Conservation (phyloP, 345 rosid genomes). For the Citrus cavaleriei region DNA sequence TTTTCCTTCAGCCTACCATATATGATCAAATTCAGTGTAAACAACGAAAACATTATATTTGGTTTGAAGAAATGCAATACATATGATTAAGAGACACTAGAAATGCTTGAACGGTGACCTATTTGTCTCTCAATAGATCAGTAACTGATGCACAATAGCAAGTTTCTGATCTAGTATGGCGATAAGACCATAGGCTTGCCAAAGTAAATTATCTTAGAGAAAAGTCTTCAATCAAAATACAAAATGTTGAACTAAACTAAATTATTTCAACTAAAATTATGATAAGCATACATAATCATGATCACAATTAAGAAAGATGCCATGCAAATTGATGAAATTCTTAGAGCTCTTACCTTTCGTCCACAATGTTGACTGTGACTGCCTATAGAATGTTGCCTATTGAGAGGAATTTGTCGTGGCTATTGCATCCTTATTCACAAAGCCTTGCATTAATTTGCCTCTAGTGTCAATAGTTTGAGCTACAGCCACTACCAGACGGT, state of each 20-base stretch:
- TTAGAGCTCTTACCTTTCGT: constrained; percentile 82
- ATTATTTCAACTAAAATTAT: neutral
- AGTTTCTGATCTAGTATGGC: constrained; percentile 86
- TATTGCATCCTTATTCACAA: neutral
- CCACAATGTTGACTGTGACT: constrained; percentile 80
- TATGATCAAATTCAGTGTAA: neutral
- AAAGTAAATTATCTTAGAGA: constrained; percentile 67
- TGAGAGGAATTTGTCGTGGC: constrained; percentile 59
- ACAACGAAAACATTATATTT: neutral
- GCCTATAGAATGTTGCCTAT: constrained; percentile 87
- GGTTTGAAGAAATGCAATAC: neutral
- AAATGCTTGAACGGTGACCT: constrained; percentile 30
- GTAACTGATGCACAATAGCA: constrained; percentile 54
- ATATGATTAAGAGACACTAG: neutral
- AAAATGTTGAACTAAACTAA: neutral
- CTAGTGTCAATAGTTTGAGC: constrained; percentile 36
- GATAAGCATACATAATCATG: constrained; percentile 60
- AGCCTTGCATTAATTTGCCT: too few species aligned
- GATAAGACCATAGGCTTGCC: constrained; percentile 80
- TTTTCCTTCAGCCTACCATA: constrained; percentile 48
- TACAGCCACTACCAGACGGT: constrained; percentile 65
- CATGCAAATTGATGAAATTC: constrained; percentile 68
- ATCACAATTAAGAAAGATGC: constrained; percentile 67
- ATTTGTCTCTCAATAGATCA: constrained; percentile 22
- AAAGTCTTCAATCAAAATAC: constrained; percentile 4